Percentiles rank a stretch among this genome's conserved stretches.
Conservation (phyloP, 148 eudicot genomes). For the Simmondsia chinensis region DNA sequence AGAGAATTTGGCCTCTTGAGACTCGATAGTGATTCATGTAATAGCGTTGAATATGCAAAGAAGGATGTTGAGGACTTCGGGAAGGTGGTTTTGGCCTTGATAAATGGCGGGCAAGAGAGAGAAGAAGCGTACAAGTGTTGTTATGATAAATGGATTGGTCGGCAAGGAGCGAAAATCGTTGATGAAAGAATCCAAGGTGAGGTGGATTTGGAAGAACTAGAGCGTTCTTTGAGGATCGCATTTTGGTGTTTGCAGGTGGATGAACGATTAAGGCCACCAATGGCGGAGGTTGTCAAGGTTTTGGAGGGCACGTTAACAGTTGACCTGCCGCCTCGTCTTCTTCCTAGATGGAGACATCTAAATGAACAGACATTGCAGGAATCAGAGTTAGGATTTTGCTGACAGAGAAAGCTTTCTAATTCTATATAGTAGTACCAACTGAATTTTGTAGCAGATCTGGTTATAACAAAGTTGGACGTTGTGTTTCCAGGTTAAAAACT, state of each 20-base stretch:
- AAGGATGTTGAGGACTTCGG: constrained; percentile 47
- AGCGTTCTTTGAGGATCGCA: constrained; percentile 40
- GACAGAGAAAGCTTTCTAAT: constrained; percentile 1
- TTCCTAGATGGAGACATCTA: constrained; percentile 7
- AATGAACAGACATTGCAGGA: constrained; percentile 10
- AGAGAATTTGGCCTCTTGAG: constrained; percentile 34
- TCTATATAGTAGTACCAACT: no score
- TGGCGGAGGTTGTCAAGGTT: constrained; percentile 65
- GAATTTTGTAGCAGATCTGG: no score
- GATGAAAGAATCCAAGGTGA: constrained; percentile 29
- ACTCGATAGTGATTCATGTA: constrained; percentile 7
- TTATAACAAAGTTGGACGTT: no score
- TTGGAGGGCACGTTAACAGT: constrained; percentile 44
- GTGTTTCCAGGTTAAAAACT: no score
- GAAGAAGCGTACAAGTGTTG: constrained; percentile 25
- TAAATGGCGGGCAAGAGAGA: constrained; percentile 26
- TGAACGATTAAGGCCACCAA: constrained; percentile 51
- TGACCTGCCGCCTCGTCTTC: constrained; percentile 47
- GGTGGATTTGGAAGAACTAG: constrained; percentile 37
- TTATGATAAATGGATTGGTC: constrained; percentile 35
- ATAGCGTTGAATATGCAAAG: constrained; percentile 14
- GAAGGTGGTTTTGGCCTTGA: constrained; percentile 26
- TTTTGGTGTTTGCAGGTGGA: constrained; percentile 60
- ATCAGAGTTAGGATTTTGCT: constrained; percentile 14
- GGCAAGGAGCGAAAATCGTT: constrained; percentile 19